These are phyloP conservation scores for Phytophthora tubulina DNA, from an alignment of 352 stramenopile species.

Conservation along the genomic window DNA sequence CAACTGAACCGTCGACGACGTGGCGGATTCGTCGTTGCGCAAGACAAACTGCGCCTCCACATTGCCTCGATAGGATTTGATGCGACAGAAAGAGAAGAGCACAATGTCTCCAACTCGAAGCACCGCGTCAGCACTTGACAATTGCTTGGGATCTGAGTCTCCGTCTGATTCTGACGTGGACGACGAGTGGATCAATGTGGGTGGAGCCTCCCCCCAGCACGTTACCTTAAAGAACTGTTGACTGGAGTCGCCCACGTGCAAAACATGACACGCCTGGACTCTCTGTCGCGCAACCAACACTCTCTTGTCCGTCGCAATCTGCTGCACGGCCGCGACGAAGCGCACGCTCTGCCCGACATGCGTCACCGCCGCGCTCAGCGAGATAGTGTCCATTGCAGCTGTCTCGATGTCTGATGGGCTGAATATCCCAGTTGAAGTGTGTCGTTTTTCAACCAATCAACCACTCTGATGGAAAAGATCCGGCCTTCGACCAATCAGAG, in stretches of 20 bases:
- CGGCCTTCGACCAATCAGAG: constrained; percentile 29
- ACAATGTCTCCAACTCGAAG: constrained; percentile 67
- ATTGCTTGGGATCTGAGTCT: constrained; percentile 41
- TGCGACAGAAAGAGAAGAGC: constrained; percentile 56
- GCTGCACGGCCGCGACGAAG: constrained; percentile 64
- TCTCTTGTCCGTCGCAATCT: constrained; percentile 46
- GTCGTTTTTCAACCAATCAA: constrained; percentile 24
- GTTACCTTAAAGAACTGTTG: constrained; percentile 64
- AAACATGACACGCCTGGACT: constrained; percentile 52
- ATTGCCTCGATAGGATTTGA: constrained; percentile 60
- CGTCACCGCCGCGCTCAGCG: constrained; percentile 29
- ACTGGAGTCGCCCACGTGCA: constrained; percentile 59
- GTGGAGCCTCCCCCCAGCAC: constrained; percentile 59
- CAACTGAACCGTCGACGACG: constrained; percentile 59
- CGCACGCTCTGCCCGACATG: constrained; percentile 44
- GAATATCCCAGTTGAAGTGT: constrained; percentile 32
- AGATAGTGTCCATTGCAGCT: constrained; percentile 29
- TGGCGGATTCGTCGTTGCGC: constrained; percentile 28
- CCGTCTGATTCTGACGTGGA: constrained; percentile 1
- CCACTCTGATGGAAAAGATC: constrained; percentile 21
- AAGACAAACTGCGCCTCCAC: constrained; percentile 63
- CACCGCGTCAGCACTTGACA: constrained; percentile 35
- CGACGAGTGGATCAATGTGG: constrained; percentile 39
- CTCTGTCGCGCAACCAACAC: constrained; percentile 41
- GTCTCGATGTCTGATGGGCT: constrained; percentile 4